These are phyloP conservation scores for Ceratobasidium sp. DNA, from an alignment of 1,284 basidiomycete species.

Conservation along the genomic window DNA sequence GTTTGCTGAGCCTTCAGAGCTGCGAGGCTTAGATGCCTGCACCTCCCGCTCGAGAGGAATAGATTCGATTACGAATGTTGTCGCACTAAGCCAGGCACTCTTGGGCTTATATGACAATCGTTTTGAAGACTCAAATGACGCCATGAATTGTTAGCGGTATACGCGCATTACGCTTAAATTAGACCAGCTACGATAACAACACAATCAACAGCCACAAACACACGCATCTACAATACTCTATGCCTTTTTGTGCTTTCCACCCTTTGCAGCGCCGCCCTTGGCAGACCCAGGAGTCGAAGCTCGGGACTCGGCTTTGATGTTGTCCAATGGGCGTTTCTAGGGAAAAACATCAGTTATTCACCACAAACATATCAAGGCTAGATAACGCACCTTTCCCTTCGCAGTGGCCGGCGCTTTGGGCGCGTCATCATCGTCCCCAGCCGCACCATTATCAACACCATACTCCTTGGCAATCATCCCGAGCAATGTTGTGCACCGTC, in stretches of 20 bases:
- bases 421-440: conserved; percentile 70
- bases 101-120: too few species aligned
- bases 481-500: conserved; percentile 91
- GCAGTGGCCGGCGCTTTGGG: conserved; percentile 52
- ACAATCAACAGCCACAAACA: neutral
- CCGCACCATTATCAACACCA: conserved; percentile 62
- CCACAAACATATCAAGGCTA: neutral
- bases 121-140: too few species aligned
- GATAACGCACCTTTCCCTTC: conserved; percentile 55
- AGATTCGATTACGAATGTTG: too few species aligned
- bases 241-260: conserved; percentile 43
- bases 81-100: too few species aligned
- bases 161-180: neutral
- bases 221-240: conserved; percentile 11
- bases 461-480: conserved; percentile 95
- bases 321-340: conserved; percentile 62
- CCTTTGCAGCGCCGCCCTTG: conserved; percentile 40
- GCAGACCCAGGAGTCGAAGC: conserved; percentile 66
- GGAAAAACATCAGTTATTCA: neutral
- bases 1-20: too few species aligned
- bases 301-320: conserved; percentile 57
- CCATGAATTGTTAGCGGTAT: neutral
- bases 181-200: neutral
- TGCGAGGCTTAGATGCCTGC: too few species aligned
- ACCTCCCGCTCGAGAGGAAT: too few species aligned